Percentiles rank a stretch among this genome's conserved stretches.
phyloP scores from a whole-genome alignment of 2,329 filamentous ascomycete species.

The Verticillium longisporum region DNA sequence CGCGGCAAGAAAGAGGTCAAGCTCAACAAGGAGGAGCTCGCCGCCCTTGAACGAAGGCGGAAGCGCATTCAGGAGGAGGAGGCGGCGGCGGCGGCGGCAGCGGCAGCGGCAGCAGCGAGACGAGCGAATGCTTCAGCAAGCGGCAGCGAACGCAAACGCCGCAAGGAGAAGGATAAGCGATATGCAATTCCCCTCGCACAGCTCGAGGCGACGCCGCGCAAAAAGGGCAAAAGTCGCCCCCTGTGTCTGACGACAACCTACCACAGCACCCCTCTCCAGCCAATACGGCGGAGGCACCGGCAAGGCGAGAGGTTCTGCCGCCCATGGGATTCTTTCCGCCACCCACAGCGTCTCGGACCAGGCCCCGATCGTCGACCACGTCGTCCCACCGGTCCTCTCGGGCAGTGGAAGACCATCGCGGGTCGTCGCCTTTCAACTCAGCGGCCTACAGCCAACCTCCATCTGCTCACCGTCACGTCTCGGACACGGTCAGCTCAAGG shows the following conservation, averaged over 20 bases:
- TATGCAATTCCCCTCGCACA: constrained; percentile 47
- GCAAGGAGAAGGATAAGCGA: constrained; percentile 36
- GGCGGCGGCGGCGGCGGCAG: constrained; percentile 14
- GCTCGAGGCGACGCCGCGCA: constrained; percentile 35
- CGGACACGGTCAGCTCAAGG: constrained; percentile 30
- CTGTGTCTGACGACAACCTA: constrained; percentile 24
- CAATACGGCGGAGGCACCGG: constrained; percentile 24
- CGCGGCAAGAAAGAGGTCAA: constrained; percentile 74
- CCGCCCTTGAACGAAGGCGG: constrained; percentile 65
- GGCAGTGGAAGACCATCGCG: constrained; percentile 22
- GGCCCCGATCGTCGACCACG: constrained; percentile 33
- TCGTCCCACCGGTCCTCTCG: constrained; percentile 30
- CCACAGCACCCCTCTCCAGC: constrained; percentile 31
- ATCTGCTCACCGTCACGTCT: constrained; percentile 31
- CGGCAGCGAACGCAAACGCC: constrained; percentile 27
- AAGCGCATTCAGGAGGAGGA: constrained; percentile 50
- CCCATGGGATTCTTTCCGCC: constrained; percentile 47
- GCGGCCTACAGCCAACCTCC: constrained; percentile 30
- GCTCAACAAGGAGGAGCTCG: constrained; percentile 72
- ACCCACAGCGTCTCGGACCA: constrained; percentile 29
- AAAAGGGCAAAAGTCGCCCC: constrained; percentile 19
- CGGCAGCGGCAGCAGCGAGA: constrained; percentile 2
- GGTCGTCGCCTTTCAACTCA: constrained; percentile 37
- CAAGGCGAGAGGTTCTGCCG: constrained; percentile 29
- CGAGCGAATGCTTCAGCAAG: constrained; percentile 10